A percentile compares a stretch with the other conserved stretches of the same genome.
Evolutionary conservation across 306 rosid species (phyloP).

Genomic region (Gastrolobium bilobum): DNA sequence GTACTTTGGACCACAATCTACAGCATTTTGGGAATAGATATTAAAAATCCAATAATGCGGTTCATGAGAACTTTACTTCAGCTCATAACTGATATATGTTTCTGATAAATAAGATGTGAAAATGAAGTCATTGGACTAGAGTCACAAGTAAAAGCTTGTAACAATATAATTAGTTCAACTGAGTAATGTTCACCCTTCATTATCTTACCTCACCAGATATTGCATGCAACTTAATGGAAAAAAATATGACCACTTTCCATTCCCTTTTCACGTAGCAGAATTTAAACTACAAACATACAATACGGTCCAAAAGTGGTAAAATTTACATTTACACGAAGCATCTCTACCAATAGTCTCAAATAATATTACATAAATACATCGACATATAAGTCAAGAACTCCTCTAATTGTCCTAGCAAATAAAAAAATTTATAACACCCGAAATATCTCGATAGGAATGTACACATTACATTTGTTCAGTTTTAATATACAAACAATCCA

Average conservation of each 20-base stretch:
- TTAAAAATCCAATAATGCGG: not conserved
- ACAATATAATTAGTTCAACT: not conserved
- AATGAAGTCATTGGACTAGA: not conserved
- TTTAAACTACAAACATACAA: constrained; percentile 15
- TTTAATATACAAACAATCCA: not conserved
- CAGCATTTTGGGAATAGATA: not conserved
- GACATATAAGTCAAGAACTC: not conserved
- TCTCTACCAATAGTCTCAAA: not conserved
- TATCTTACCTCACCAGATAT: not conserved
- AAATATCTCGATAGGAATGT: not conserved
- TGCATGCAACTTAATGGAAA: not conserved
- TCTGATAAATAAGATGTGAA: constrained; percentile 21
- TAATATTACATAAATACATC: not conserved
- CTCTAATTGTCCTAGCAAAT: not conserved
- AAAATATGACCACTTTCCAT: not conserved
- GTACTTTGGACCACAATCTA: not conserved
- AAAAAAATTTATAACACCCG: not conserved
- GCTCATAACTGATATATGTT: not conserved
- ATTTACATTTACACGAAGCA: not conserved
- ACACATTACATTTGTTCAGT: not conserved
- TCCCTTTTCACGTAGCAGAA: not conserved
- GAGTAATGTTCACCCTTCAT: not conserved
- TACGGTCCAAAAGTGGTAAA: not conserved
- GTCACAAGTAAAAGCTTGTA: not conserved
- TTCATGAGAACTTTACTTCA: not conserved